Evolutionary conservation across 2,329 filamentous ascomycete genomes (phyloP).

Genomic region (Pseudomassariella vexata): DNA sequence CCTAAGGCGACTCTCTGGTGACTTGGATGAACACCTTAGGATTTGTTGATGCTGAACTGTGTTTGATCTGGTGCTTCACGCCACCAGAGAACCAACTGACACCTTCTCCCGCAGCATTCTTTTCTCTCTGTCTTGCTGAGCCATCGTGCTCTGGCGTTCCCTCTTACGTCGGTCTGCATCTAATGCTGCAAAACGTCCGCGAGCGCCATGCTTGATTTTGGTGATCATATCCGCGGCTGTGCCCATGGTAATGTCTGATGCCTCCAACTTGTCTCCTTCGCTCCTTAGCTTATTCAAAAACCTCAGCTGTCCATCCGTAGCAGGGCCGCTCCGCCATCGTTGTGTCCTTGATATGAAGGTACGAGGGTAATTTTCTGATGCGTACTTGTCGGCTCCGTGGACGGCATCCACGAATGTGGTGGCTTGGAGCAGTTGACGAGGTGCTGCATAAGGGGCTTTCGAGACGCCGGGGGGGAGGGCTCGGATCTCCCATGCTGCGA

Average conservation of each 20-base stretch:
- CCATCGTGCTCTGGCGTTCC: constrained; percentile 28
- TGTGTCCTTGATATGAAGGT: constrained; percentile 61
- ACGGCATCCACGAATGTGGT: constrained; percentile 69
- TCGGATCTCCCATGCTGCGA: constrained; percentile 41
- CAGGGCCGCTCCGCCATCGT: constrained; percentile 63
- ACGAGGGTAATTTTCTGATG: constrained; percentile 58
- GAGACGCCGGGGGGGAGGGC: constrained; percentile 36
- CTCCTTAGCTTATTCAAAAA: constrained; percentile 63
- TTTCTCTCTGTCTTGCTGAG: constrained; percentile 29
- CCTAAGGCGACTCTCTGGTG: too few relatives aligned
- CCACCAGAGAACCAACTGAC: constrained; percentile 45
- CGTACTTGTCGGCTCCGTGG: constrained; percentile 79
- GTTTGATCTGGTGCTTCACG: constrained; percentile 9
- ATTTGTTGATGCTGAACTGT: not conserved
- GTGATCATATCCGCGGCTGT: constrained; percentile 87
- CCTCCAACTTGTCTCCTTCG: constrained; percentile 46
- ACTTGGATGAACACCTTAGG: not conserved
- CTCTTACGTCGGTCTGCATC: constrained; percentile 46
- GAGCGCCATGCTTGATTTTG: constrained; percentile 79
- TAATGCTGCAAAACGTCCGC: constrained; percentile 51
- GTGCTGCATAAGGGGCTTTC: constrained; percentile 60
- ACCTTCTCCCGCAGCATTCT: constrained; percentile 45
- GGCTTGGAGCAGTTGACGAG: constrained; percentile 61
- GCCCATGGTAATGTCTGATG: constrained; percentile 65
- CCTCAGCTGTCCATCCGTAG: constrained; percentile 59